These are phyloP conservation scores for Trametes punicea DNA, from an alignment of 768 basidiomycete species.

Conservation along the genomic window DNA sequence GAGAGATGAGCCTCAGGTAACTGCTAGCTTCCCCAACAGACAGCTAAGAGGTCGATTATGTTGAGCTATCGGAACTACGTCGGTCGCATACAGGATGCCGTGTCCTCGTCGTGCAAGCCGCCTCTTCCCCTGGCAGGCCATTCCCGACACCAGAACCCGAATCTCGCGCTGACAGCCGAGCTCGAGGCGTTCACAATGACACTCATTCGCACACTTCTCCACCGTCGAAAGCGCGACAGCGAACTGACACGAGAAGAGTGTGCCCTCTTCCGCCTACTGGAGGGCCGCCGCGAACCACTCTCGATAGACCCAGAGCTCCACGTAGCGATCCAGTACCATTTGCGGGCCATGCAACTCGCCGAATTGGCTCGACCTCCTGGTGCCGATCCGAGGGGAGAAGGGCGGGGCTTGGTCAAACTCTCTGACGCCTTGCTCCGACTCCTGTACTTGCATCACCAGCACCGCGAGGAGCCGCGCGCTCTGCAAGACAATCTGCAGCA, in stretches of 20 bases:
- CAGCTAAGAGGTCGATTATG: no score
- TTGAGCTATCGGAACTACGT: no score
- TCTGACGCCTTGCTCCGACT: not conserved
- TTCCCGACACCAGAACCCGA: not conserved
- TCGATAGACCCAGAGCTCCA: not conserved
- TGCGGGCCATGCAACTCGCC: not conserved
- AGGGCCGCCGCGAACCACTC: not conserved
- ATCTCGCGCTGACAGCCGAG: not conserved
- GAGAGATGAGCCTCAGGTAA: no score
- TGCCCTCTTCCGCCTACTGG: not conserved
- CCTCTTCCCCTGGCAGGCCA: no score
- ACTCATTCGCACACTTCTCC: not conserved
- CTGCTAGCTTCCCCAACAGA: no score
- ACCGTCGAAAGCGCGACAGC: not conserved
- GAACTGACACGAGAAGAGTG: slow-evolving; percentile 1
- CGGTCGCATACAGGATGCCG: no score
- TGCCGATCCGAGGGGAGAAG: not conserved
- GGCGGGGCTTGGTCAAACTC: not conserved
- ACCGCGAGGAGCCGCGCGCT: no score
- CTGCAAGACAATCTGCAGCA: no score
- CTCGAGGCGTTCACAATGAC: not conserved
- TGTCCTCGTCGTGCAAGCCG: no score
- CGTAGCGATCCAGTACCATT: not conserved
- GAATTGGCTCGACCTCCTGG: not conserved
- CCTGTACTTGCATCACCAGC: not conserved